Evolutionary conservation across 192 early-diverging fungal genomes (phyloP).

Genomic region (Dissophora ornata): DNA sequence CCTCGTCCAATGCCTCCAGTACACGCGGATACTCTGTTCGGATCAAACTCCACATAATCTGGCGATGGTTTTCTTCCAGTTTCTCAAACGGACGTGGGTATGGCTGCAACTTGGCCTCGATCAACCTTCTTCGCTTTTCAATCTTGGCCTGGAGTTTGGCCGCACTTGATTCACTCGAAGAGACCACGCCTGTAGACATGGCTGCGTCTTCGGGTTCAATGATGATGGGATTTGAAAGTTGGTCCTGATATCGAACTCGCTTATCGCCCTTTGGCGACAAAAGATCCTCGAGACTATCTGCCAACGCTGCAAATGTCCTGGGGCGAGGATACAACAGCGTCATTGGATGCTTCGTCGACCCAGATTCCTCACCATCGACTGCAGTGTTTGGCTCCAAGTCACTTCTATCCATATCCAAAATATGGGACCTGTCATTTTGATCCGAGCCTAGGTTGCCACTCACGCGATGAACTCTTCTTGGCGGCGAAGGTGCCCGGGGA

Average conservation of each 20-base stretch:
- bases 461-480: too few species aligned
- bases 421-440: too few species aligned
- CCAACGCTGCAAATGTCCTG: conserved; percentile 48
- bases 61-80: conserved; percentile 25
- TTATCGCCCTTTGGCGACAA: conserved; percentile 5
- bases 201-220: not conserved
- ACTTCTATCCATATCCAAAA: too few species aligned
- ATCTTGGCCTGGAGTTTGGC: not conserved
- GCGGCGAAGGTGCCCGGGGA: too few species aligned
- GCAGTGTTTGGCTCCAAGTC: conserved; percentile 16
- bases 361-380: not conserved
- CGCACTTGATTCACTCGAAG: not conserved
- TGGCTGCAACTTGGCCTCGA: conserved; percentile 21
- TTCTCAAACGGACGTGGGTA: conserved; percentile 34
- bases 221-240: not conserved
- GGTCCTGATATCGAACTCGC: conserved; percentile 2
- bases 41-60: conserved; percentile 30
- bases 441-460: too few species aligned
- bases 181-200: not conserved
- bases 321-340: conserved; percentile 40
- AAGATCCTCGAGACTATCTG: conserved; percentile 35
- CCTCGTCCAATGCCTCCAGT: conserved; percentile 33
- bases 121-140: not conserved
- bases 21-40: conserved; percentile 23
- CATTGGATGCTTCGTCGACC: not conserved